Evolutionary conservation across 2,329 filamentous ascomycete genomes (phyloP), one percentile per base, ranked within the genome.

Genomic region (Trichoderma brevicompactum): DNA sequence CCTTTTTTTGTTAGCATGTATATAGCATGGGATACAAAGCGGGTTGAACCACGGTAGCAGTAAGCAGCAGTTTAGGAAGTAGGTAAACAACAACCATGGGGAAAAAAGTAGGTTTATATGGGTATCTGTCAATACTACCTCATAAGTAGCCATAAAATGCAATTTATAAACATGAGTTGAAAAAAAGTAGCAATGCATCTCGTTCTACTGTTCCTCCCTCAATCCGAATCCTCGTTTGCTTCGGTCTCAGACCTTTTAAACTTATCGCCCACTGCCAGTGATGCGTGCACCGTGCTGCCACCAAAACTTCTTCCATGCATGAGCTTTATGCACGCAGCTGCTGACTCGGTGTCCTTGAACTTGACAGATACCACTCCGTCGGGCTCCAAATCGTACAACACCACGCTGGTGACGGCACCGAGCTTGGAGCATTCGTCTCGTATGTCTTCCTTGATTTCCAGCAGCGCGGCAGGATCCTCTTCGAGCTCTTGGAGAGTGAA

Each of bases 361-460:
- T 90, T 89, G 68, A 99, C 91, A 62, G 89, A 94, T 8, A 94
- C 90, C 43, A 98, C 85, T 17, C 95, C 95, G 0, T 92, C 90
- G 4, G 86, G 80, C 77, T 99, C 96, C 69, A 89, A 83, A 75
- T 99, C 95, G 75, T 91, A 99, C 15, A 99, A 81, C 3, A 95
- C 89, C 46, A 98, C 92, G 73, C 96, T 97, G 38, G 93, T 96
- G 41, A 98, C 92, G 28, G 89, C 84, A 3, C 95, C 95, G 13
- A 95, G 81, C 78, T 96, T 96, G 65, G 87, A 84, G 76, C 92
- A 96, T 78, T 97, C 94, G 58, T 97, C 92, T 52, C 92, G 87
- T 64, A 98, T 92, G 74, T 99, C 95, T 75, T 97, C 91, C 75
- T 96, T 96, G 79, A 98, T 96, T 68, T 98, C 94, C 43, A 96